Percentiles rank a stretch among this genome's conserved stretches.
Conservation (phyloP, 2,329 filamentous ascomycete species). For the Rhynchosporium agropyri region DNA sequence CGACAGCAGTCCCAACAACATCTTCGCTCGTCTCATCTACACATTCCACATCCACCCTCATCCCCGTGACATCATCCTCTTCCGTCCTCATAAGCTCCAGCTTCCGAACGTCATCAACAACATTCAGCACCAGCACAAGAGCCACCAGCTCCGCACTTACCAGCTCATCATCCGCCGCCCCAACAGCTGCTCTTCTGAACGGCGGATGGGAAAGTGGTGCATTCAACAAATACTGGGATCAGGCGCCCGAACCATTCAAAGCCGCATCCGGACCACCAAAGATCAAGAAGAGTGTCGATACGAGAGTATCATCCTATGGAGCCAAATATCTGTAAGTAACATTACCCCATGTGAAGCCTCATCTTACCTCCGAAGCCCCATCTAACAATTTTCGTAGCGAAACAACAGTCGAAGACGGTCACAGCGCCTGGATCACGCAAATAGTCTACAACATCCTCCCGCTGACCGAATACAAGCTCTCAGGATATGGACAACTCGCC, state of each 20-base stretch:
- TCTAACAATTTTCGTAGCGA: not conserved
- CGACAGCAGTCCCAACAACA: no score
- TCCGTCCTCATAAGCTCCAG: not conserved
- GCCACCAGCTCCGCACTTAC: not conserved
- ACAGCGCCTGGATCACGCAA: conserved; percentile 7
- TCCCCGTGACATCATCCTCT: no score
- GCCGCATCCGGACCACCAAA: conserved; percentile 1
- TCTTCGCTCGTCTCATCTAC: no score
- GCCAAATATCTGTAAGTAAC: not conserved
- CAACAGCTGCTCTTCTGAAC: not conserved
- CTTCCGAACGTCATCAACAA: not conserved
- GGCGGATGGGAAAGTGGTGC: conserved; percentile 14
- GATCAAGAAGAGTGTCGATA: conserved; percentile 4
- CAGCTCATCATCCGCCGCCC: not conserved
- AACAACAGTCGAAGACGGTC: not conserved
- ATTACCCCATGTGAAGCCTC: not conserved
- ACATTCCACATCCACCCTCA: no score
- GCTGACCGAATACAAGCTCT: conserved; percentile 11
- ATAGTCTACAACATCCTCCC: not conserved
- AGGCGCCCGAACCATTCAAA: not conserved
- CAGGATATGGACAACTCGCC: conserved; percentile 7
- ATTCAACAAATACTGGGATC: conserved; percentile 3
- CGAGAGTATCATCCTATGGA: not conserved
- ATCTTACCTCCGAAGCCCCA: not conserved
- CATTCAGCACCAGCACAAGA: conserved; percentile 15